These are phyloP conservation scores for Aspergillus uvarum DNA, from an alignment of 2,329 filamentous ascomycete species.

Conservation along the genomic window DNA sequence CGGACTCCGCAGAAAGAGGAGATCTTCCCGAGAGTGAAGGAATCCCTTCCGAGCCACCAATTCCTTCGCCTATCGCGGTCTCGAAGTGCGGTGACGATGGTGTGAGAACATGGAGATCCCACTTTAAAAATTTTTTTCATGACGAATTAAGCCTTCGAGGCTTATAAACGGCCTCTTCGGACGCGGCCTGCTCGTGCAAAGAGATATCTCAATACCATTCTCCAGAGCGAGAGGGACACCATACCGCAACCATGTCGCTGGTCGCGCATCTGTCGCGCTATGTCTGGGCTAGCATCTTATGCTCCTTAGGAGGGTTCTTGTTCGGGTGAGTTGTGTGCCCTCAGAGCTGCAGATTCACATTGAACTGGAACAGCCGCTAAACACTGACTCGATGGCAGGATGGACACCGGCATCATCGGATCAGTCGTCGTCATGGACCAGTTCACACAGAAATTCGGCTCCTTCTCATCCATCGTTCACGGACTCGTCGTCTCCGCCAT, in stretches of 20 bases:
- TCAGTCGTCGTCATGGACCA: conserved; percentile 59
- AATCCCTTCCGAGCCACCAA: no score
- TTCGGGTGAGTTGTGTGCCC: neutral
- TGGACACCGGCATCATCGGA: conserved; percentile 58
- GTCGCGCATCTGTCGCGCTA: neutral
- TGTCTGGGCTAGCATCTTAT: neutral
- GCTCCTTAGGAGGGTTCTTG: neutral
- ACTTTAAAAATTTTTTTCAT: no score
- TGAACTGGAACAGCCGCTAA: neutral
- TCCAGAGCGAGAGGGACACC: no score
- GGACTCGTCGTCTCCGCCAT: conserved; percentile 62
- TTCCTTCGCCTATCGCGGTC: no score
- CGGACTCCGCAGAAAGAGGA: no score
- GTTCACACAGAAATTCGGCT: conserved; percentile 53
- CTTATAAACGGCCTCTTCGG: no score
- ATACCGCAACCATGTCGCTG: neutral
- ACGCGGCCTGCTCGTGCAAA: no score
- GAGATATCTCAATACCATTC: no score
- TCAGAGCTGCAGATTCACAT: neutral
- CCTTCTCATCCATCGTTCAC: conserved; percentile 53
- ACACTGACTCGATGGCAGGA: neutral
- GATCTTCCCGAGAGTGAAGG: no score
- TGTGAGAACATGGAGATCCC: no score
- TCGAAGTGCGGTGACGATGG: no score
- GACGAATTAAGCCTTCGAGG: no score